Evolutionary conservation across 2,329 filamentous ascomycete genomes (phyloP).

Genomic region (Aspergillus caelatus): DNA sequence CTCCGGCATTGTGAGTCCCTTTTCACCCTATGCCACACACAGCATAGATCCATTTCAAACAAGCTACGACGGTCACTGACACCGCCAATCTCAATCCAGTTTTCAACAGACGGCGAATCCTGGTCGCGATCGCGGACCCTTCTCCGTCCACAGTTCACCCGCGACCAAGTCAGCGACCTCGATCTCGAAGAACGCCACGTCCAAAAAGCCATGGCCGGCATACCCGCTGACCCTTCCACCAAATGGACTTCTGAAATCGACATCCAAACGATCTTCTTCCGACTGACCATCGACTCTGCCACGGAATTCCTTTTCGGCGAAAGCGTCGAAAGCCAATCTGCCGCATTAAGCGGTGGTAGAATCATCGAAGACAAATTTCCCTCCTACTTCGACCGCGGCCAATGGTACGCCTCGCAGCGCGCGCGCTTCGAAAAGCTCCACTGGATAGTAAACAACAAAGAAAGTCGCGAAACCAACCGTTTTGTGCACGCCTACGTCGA

Average conservation of each 20-base stretch:
- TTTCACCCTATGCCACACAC: neutral
- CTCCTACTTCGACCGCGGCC: slow-evolving; percentile 37
- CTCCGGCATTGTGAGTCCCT: slow-evolving; percentile 48
- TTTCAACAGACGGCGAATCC: slow-evolving; percentile 71
- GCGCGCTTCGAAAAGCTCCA: slow-evolving; percentile 25
- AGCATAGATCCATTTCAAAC: neutral
- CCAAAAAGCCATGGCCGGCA: slow-evolving; percentile 69
- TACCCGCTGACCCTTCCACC: slow-evolving; percentile 58
- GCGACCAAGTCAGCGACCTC: slow-evolving; percentile 80
- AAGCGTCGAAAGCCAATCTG: slow-evolving; percentile 63
- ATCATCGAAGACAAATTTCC: slow-evolving; percentile 48
- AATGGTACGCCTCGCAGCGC: slow-evolving; percentile 33
- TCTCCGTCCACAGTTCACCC: slow-evolving; percentile 83
- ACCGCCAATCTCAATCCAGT: slow-evolving; percentile 21
- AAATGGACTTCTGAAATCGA: slow-evolving; percentile 60
- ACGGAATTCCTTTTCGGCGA: slow-evolving; percentile 85
- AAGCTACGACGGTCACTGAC: neutral
- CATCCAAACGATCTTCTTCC: slow-evolving; percentile 76
- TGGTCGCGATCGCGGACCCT: slow-evolving; percentile 83
- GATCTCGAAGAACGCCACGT: slow-evolving; percentile 80
- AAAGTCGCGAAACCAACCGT: slow-evolving; percentile 14
- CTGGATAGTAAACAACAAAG: slow-evolving; percentile 26
- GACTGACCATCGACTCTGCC: slow-evolving; percentile 81
- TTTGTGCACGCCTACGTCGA: slow-evolving; percentile 26
- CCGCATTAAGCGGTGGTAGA: slow-evolving; percentile 30